A percentile compares a stretch with the other conserved stretches of the same genome.
phyloP scores from a whole-genome alignment of 129 eudicot species.

The Kitagawia praeruptora region DNA sequence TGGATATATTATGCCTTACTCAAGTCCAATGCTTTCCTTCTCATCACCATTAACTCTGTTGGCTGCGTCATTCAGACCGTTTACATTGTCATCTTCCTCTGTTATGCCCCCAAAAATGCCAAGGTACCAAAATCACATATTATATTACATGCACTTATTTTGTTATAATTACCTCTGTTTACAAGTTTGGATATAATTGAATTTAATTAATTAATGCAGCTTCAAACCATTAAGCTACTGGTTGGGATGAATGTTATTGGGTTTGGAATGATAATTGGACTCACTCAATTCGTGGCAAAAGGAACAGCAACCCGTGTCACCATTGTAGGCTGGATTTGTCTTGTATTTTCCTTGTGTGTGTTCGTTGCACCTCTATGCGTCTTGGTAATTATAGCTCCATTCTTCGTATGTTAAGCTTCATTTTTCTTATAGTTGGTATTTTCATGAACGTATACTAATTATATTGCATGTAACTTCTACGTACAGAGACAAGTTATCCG shows the following conservation, averaged over 20 bases:
- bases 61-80: slow-evolving; percentile 59
- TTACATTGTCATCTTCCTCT: slow-evolving; percentile 60
- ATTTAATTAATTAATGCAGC: slow-evolving; percentile 25
- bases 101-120: slow-evolving; percentile 49
- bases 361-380: slow-evolving; percentile 79
- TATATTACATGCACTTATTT: background rate
- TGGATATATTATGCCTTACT: slow-evolving; percentile 72
- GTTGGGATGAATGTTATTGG: slow-evolving; percentile 38
- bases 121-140: slow-evolving; percentile 12
- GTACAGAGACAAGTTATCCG: slow-evolving; percentile 66
- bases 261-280: slow-evolving; percentile 45
- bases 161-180: too few species aligned
- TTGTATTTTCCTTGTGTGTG: slow-evolving; percentile 60
- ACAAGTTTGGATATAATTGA: background rate
- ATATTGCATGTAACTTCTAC: background rate
- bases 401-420: background rate
- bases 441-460: background rate
- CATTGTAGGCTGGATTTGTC: slow-evolving; percentile 92
- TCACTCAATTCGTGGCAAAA: slow-evolving; percentile 44
- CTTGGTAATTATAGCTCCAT: slow-evolving; percentile 29
- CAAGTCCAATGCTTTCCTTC: slow-evolving; percentile 44
- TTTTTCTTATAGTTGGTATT: too few species aligned
- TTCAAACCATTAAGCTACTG: slow-evolving; percentile 47
- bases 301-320: slow-evolving; percentile 30
- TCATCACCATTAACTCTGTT: slow-evolving; percentile 63